phyloP scores from a whole-genome alignment of 768 basidiomycete species.

The Serendipita sp. region DNA sequence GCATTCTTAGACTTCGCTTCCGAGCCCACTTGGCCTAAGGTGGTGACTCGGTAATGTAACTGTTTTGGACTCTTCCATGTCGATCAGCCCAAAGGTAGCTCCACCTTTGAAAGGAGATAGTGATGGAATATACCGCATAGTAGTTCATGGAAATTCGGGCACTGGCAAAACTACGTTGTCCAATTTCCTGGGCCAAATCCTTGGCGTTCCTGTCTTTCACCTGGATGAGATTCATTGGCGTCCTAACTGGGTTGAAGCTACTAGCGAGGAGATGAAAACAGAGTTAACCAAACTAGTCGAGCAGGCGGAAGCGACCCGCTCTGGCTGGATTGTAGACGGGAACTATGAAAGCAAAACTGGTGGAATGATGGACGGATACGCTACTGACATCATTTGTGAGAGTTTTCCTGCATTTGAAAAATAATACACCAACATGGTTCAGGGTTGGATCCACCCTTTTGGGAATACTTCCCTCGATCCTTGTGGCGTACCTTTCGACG shows the following conservation, averaged over 20 bases:
- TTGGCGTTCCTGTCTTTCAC: not conserved
- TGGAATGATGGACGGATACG: not conserved
- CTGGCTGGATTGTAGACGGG: not conserved
- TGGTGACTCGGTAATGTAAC: not conserved
- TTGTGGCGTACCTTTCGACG: not conserved
- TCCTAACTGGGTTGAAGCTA: not conserved
- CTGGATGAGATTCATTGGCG: slow-evolving; percentile 1
- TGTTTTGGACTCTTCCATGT: slow-evolving; percentile 1
- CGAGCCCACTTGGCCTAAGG: not conserved
- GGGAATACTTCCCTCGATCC: not conserved
- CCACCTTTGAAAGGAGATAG: not conserved
- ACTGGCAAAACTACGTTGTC: not conserved
- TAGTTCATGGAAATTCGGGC: not conserved
- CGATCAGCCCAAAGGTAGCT: not conserved
- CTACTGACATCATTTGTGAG: slow-evolving; percentile 1
- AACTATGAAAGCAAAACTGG: slow-evolving; percentile 2
- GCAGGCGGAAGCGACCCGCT: not conserved
- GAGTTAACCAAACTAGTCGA: not conserved
- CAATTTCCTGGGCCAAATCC: not conserved
- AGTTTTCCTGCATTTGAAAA: not conserved
- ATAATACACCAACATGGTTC: not conserved
- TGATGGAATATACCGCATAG: not conserved
- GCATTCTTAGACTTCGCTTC: not conserved
- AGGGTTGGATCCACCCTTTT: slow-evolving; percentile 4
- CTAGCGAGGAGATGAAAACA: not conserved